Conservation (phyloP, 805 yeast genomes). For the Cyberlindnera mississippiensis region DNA sequence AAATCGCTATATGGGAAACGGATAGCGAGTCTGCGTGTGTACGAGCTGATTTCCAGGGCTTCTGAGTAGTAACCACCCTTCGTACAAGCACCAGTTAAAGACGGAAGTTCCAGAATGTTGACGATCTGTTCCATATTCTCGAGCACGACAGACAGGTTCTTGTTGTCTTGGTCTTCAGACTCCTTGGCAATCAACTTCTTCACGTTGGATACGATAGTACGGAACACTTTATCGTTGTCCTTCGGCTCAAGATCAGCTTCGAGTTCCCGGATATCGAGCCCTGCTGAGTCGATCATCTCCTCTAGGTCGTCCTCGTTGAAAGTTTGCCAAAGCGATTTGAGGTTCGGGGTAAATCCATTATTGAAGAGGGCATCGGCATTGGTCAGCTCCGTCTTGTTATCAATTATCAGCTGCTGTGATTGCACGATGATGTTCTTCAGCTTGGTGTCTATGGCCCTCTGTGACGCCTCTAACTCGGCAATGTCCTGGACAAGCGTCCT, state of each 20-base stretch:
- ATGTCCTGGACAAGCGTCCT: conserved; percentile 59
- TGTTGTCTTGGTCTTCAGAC: conserved; percentile 9
- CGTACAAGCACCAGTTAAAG: conserved; percentile 79
- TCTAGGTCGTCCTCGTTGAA: conserved; percentile 29
- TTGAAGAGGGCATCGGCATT: conserved; percentile 30
- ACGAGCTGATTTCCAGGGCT: conserved; percentile 78
- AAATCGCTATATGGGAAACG: conserved; percentile 62
- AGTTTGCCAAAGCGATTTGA: conserved; percentile 30
- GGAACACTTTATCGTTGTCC: conserved; percentile 29
- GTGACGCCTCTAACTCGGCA: conserved; percentile 65
- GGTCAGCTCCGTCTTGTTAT: conserved; percentile 39
- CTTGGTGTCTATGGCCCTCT: conserved; percentile 43
- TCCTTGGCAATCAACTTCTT: conserved; percentile 17
- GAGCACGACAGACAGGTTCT: conserved; percentile 38
- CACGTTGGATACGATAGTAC: conserved; percentile 23
- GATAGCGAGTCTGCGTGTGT: conserved; percentile 61
- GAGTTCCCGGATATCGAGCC: conserved; percentile 19
- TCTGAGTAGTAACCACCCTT: conserved; percentile 84
- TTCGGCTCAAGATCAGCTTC: conserved; percentile 24
- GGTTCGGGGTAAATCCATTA: conserved; percentile 29
- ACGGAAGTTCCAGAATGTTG: conserved; percentile 80
- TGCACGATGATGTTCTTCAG: conserved; percentile 37
- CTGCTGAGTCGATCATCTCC: conserved; percentile 29
- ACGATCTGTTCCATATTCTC: conserved; percentile 66
- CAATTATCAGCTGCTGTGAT: conserved; percentile 36